A percentile compares a stretch with the other conserved stretches of the same genome.
These are phyloP conservation scores for Inga leiocalycina DNA, from an alignment of 306 rosid genomes.

Conservation along the genomic window DNA sequence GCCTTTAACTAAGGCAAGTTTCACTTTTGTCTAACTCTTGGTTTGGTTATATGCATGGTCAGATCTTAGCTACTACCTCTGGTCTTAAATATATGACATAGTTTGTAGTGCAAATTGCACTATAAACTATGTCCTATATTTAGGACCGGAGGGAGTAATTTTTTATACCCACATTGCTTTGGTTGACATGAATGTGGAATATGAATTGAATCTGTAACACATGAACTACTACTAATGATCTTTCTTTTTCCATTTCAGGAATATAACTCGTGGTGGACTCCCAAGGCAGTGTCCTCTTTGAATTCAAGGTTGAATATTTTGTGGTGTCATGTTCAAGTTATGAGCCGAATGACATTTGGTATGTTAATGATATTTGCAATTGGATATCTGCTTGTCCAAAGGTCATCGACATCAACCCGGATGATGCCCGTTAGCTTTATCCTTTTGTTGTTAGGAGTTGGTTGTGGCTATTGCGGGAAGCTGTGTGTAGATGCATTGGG, in stretches of 20 bases:
- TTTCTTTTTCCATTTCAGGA: conserved; percentile 46
- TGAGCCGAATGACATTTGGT: conserved; percentile 68
- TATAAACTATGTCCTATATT: no score
- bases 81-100: no score
- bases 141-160: no score
- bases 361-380: conserved; percentile 56
- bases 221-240: background rate
- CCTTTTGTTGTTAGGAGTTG: conserved; percentile 66
- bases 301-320: conserved; percentile 48
- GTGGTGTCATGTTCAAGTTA: conserved; percentile 64
- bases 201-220: conserved; percentile 5
- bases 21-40: background rate
- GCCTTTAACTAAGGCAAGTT: conserved; percentile 68
- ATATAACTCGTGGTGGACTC: conserved; percentile 74
- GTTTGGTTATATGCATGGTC: background rate
- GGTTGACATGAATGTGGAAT: background rate
- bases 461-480: conserved; percentile 79
- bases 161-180: no score
- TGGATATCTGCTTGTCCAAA: conserved; percentile 60
- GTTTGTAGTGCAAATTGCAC: no score
- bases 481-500: conserved; percentile 80
- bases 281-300: conserved; percentile 53
- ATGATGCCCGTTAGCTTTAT: conserved; percentile 74
- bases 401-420: conserved; percentile 56
- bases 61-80: background rate